Evolutionary conservation across 352 stramenopile species (phyloP).

Genomic region (Pythium pyrilobum): DNA sequence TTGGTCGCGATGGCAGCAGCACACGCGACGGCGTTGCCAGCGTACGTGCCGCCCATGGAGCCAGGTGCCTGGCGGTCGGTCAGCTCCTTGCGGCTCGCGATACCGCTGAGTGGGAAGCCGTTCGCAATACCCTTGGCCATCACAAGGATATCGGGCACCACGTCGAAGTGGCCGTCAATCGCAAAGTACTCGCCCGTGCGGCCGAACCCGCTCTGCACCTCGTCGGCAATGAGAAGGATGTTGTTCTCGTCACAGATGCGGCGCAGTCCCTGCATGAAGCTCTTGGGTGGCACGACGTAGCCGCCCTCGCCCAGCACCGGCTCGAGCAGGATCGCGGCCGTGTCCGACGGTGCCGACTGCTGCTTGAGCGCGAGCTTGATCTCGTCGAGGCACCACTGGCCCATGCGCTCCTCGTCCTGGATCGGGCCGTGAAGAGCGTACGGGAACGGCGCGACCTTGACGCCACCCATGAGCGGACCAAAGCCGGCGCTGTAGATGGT

Average conservation of each 20-base stretch:
- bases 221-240: slow-evolving; percentile 92
- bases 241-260: slow-evolving; percentile 89
- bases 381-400: slow-evolving; percentile 78
- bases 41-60: slow-evolving; percentile 92
- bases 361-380: slow-evolving; percentile 88
- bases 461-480: slow-evolving; percentile 76
- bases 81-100: slow-evolving; percentile 87
- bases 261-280: slow-evolving; percentile 90
- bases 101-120: slow-evolving; percentile 87
- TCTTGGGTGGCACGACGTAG: slow-evolving; percentile 88
- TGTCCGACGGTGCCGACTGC: slow-evolving; percentile 81
- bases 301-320: slow-evolving; percentile 89
- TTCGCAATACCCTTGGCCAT: slow-evolving; percentile 93
- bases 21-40: slow-evolving; percentile 89
- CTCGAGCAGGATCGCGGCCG: slow-evolving; percentile 90
- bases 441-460: slow-evolving; percentile 85
- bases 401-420: slow-evolving; percentile 63
- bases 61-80: slow-evolving; percentile 75
- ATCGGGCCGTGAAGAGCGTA: slow-evolving; percentile 83
- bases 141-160: slow-evolving; percentile 88
- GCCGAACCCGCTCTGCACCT: slow-evolving; percentile 90
- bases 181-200: slow-evolving; percentile 87
- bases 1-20: slow-evolving; percentile 84
- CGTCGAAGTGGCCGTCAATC: slow-evolving; percentile 77
- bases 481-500: slow-evolving; percentile 87